These are phyloP conservation scores for Aphanomyces euteiches DNA, from an alignment of 352 stramenopile species.

Conservation along the genomic window DNA sequence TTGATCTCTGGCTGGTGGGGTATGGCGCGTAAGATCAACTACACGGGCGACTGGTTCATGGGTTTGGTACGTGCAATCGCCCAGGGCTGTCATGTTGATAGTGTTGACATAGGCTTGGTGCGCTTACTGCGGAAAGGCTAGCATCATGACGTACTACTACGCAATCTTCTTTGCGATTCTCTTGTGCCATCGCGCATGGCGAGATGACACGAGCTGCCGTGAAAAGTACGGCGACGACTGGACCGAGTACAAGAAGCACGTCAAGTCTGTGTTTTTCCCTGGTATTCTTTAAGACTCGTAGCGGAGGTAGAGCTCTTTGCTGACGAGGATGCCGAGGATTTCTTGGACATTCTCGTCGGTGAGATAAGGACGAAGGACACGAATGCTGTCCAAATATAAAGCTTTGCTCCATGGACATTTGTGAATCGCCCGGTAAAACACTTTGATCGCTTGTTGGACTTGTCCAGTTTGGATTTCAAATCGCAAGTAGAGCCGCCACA, in stretches of 20 bases:
- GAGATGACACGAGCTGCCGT: conserved; percentile 43
- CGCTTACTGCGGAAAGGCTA: conserved; percentile 39
- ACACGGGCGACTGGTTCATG: conserved; percentile 89
- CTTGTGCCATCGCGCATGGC: conserved; percentile 63
- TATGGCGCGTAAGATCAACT: conserved; percentile 85
- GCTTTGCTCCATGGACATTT: conserved; percentile 76
- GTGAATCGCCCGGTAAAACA: conserved; percentile 69
- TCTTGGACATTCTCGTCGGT: conserved; percentile 56
- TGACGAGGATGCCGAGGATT: conserved; percentile 58
- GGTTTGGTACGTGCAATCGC: conserved; percentile 42
- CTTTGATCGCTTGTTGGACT: conserved; percentile 59
- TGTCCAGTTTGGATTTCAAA: conserved; percentile 73
- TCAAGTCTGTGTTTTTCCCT: conserved; percentile 28
- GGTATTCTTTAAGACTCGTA: conserved; percentile 35
- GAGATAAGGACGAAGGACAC: conserved; percentile 62
- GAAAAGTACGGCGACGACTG: conserved; percentile 53
- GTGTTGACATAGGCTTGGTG: conserved; percentile 36
- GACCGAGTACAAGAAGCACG: conserved; percentile 42
- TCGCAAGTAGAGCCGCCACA: conserved; percentile 69
- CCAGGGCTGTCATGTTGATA: not conserved
- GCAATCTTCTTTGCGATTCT: conserved; percentile 89
- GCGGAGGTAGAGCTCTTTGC: conserved; percentile 70
- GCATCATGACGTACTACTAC: conserved; percentile 87
- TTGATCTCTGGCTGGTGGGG: conserved; percentile 90
- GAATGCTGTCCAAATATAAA: conserved; percentile 64